phyloP scores from a whole-genome alignment of 306 rosid species.

The Vigna nakashimae region DNA sequence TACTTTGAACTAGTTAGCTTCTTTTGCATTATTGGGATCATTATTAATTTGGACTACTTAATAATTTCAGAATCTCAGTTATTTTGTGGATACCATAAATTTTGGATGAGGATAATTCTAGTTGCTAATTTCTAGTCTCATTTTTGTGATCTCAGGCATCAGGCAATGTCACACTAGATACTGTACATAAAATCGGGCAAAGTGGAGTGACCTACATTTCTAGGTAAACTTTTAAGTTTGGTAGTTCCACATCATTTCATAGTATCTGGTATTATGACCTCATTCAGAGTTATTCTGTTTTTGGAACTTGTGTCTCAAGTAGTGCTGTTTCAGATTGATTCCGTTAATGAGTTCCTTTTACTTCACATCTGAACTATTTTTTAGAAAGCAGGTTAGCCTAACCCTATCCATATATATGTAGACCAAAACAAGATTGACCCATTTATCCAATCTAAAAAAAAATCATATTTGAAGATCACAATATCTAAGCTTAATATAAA shows the following conservation, averaged over 20 bases:
- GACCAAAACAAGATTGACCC: neutral
- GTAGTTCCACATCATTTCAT: conserved; percentile 32
- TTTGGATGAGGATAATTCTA: conserved; percentile 11
- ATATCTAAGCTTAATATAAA: neutral
- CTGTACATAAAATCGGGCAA: conserved; percentile 77
- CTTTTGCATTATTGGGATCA: neutral
- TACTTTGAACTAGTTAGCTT: neutral
- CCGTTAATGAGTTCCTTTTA: no score
- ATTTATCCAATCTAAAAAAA: neutral
- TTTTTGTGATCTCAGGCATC: conserved; percentile 68
- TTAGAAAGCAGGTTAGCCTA: no score
- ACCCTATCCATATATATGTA: no score
- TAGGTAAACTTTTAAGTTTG: conserved; percentile 58
- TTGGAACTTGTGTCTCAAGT: no score
- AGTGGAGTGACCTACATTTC: conserved; percentile 92
- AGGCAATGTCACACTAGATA: conserved; percentile 86
- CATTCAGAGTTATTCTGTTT: no score
- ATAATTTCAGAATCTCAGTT: neutral
- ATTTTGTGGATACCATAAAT: conserved; percentile 13
- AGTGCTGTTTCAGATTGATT: no score
- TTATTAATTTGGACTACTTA: neutral
- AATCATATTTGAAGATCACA: neutral
- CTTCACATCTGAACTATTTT: no score
- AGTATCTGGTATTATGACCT: neutral
- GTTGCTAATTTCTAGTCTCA: conserved; percentile 12